Evolutionary conservation across 192 early-diverging fungal species (phyloP), one percentile per base, ranked within the genome.

Genomic region (Coemansia sp.): DNA sequence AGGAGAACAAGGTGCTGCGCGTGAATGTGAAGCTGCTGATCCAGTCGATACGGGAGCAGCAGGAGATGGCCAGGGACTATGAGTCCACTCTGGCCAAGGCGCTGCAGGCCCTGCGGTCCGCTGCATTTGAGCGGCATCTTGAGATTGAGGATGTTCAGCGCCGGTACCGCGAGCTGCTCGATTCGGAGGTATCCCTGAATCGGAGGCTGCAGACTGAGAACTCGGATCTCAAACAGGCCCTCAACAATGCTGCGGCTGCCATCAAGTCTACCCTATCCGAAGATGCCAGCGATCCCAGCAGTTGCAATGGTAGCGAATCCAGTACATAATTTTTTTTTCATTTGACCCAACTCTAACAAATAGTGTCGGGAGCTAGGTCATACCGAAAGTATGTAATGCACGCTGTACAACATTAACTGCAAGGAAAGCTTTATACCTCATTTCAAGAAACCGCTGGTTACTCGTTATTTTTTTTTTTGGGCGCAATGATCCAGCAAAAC

Each of bases 1-100:
- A 25, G 27, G 76, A 79, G 47, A 79, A 79, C 38, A 6, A 4
- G 4, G 51, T 25, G 53, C 48, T 79, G 33, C 31, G 66, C 3
- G 24, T 4, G 16, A 62, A 79, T 21, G 56, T 79, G 8, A 22
- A 24, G 4, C n/a, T 54, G 25, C 61, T 79, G 27, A 18, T 79
- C 4, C 30, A 16, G n/a, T 52, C 70, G n/a, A 31, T 69, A 19
- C 52, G 46, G 60, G 76, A 79, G 59, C 76, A 79, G 51, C 76
- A 79, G 46, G 32, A 27, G 11, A 79, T 73, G 70, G 70, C 60
- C 7, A 47, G 43, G 6, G 69, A 72, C 33, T 79, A 79, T 30
- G 76, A 79, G 54, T 28, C 70, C 1, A 52, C 71, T 14, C 31
- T 79, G 55, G 54, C 76, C 6, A 60, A 49, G 44, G 58, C 76